Base-by-base conservation (phyloP, 306 rosid genomes). In the Neltuma alba region DNA sequence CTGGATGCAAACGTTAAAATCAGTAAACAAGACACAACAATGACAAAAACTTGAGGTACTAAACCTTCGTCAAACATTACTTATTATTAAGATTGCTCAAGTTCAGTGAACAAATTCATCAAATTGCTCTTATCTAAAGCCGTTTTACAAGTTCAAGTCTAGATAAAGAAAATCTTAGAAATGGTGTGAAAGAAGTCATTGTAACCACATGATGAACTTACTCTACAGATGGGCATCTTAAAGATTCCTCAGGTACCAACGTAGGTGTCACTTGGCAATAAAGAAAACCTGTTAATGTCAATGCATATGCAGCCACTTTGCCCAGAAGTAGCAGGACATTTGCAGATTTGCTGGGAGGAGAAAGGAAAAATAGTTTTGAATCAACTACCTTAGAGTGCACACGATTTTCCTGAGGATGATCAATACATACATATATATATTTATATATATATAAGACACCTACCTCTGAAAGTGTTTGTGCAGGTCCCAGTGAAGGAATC, bases 401-500 rank as follows among this genome's bases (percentile, higher is more conserved):
- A 60, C 21, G 33, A 55, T 61, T 70, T 70, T 37, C 44, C 21
- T 27, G 40, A 41, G 60, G 77, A 37, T 47, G 70, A 64, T 55
- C 38, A 69, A 71, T 44, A 48, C 52, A 72, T 25, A 60, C 50
- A 44, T 10, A 44, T 2, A 44, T 2, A 50, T 34, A 61, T 37
- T 76, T 60, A 44, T 10, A 44, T 2, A 44, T 2, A 50, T 34
- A 61, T 37, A 80, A 67, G 67, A 68, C 54, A 36, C 7, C 41
- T 23, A 86, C 89, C 89, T 86, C 70, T 74, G 89, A 70, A 86
- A 86, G 81, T 93, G 96, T 77, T 81, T 87, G 89, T 91, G 94
- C 62, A 96, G 86, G 85, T 96, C 99, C 99, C 99, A 96, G 76
- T 96, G 98, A 78, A 91, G 95, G 87, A 91, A 93, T 84, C 91